phyloP scores from a whole-genome alignment of 352 stramenopile species.

The Phytophthora sojae region DNA sequence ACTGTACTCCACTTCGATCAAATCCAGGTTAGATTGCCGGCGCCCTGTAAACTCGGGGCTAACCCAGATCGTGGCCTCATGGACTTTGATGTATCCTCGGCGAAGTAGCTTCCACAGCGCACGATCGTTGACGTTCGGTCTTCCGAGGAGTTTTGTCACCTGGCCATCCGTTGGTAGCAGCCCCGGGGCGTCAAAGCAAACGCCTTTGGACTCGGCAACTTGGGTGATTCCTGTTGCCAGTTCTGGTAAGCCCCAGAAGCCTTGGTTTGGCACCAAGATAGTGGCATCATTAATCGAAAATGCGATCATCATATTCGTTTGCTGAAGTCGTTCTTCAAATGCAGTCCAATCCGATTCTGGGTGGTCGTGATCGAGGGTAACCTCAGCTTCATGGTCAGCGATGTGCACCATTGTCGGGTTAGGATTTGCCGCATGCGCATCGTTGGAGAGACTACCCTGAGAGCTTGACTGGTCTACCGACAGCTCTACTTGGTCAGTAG shows the following conservation, averaged over 20 bases:
- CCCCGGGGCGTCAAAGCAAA: neutral
- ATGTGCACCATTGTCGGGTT: too few relatives aligned
- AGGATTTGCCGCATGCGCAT: too few relatives aligned
- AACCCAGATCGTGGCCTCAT: conserved; percentile 10
- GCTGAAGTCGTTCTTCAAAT: neutral
- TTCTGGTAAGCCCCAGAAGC: conserved; percentile 1
- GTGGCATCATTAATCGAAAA: conserved; percentile 6
- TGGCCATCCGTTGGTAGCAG: neutral
- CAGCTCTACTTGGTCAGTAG: too few relatives aligned
- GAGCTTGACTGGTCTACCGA: too few relatives aligned
- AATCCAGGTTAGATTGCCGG: conserved; percentile 8
- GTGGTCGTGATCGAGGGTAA: neutral
- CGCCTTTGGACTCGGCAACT: conserved; percentile 3
- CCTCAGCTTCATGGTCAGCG: neutral
- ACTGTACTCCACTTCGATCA: conserved; percentile 10
- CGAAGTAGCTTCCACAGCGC: conserved; percentile 2
- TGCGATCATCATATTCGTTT: neutral
- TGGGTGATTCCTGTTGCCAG: neutral
- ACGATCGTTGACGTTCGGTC: neutral
- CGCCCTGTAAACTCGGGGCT: conserved; percentile 5
- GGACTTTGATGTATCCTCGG: conserved; percentile 13
- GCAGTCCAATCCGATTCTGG: neutral
- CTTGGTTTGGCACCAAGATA: neutral
- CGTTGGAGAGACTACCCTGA: too few relatives aligned
- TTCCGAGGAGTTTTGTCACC: neutral